A percentile compares a stretch with the other conserved stretches of the same genome.
Evolutionary conservation across 2,329 filamentous ascomycete genomes (phyloP).

Genomic region (Nemania sp.): DNA sequence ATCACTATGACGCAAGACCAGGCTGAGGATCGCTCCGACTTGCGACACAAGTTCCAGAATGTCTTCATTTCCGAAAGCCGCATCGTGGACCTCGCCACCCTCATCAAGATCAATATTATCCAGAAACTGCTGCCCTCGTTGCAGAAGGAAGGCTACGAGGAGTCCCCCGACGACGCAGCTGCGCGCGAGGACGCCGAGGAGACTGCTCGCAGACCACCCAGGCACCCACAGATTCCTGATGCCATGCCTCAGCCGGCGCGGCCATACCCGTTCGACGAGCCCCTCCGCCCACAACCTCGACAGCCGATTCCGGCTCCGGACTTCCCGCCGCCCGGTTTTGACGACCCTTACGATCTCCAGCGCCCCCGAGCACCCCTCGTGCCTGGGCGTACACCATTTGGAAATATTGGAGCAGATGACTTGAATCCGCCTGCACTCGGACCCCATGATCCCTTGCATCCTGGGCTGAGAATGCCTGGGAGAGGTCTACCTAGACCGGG

Average conservation of each 20-base stretch:
- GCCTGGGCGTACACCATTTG: constrained; percentile 59
- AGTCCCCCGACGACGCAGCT: constrained; percentile 51
- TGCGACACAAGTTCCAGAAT: constrained; percentile 55
- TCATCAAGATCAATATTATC: constrained; percentile 79
- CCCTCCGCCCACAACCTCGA: constrained; percentile 64
- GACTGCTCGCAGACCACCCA: constrained; percentile 48
- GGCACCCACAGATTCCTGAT: constrained; percentile 52
- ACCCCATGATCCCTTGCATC: constrained; percentile 79
- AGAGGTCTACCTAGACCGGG: constrained; percentile 62
- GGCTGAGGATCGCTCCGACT: constrained; percentile 55
- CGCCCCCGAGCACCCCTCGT: constrained; percentile 56
- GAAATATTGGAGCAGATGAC: constrained; percentile 80
- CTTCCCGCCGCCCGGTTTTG: constrained; percentile 86
- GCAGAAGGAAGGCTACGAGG: constrained; percentile 78
- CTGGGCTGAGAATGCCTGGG: constrained; percentile 64
- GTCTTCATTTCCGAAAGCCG: constrained; percentile 76
- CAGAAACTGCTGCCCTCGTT: constrained; percentile 81
- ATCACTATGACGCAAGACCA: constrained; percentile 54
- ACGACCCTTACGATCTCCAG: constrained; percentile 88
- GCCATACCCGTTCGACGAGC: constrained; percentile 70
- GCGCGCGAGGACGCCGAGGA: constrained; percentile 49
- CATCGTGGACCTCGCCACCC: constrained; percentile 67
- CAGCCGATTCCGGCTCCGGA: constrained; percentile 70
- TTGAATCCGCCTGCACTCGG: constrained; percentile 85
- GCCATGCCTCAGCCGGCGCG: constrained; percentile 63